Evolutionary conservation across 2,329 filamentous ascomycete species (phyloP).

Genomic region (Clarireedia monteithiana): DNA sequence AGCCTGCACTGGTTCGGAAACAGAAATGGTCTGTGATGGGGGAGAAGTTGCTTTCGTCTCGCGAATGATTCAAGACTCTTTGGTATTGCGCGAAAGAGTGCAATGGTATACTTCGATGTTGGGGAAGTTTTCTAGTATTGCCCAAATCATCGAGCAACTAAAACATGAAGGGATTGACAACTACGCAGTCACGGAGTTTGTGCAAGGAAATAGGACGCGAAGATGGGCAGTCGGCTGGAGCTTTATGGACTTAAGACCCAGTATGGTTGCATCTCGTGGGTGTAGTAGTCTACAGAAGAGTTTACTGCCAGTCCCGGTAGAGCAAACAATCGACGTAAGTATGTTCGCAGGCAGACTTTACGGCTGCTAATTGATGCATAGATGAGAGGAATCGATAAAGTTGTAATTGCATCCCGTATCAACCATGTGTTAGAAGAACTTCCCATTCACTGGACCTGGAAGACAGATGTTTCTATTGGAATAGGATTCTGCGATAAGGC

Average conservation of each 20-base stretch:
- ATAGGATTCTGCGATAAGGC: conserved; percentile 27
- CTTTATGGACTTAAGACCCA: conserved; percentile 60
- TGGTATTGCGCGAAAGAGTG: conserved; percentile 50
- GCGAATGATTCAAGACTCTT: conserved; percentile 63
- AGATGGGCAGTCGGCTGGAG: conserved; percentile 90
- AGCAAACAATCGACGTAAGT: conserved; percentile 33
- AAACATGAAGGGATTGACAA: conserved; percentile 57
- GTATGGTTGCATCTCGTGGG: conserved; percentile 34
- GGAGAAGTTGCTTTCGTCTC: conserved; percentile 71
- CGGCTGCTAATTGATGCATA: background rate
- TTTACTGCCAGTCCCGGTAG: conserved; percentile 44
- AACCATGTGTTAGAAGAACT: conserved; percentile 25
- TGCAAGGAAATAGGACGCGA: conserved; percentile 70
- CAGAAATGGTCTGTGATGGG: conserved; percentile 79
- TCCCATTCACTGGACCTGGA: conserved; percentile 27
- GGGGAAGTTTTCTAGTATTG: conserved; percentile 66
- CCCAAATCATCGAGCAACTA: conserved; percentile 52
- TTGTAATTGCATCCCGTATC: conserved; percentile 14
- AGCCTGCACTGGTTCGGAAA: conserved; percentile 65
- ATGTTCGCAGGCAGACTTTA: background rate
- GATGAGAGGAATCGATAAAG: background rate
- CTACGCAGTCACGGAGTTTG: conserved; percentile 73
- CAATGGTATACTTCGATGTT: conserved; percentile 92
- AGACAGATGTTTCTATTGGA: conserved; percentile 16
- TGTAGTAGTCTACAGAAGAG: conserved; percentile 36